These are phyloP conservation scores for Pyrenochaeta sp. DNA, from an alignment of 2,329 filamentous ascomycete genomes.

Conservation along the genomic window DNA sequence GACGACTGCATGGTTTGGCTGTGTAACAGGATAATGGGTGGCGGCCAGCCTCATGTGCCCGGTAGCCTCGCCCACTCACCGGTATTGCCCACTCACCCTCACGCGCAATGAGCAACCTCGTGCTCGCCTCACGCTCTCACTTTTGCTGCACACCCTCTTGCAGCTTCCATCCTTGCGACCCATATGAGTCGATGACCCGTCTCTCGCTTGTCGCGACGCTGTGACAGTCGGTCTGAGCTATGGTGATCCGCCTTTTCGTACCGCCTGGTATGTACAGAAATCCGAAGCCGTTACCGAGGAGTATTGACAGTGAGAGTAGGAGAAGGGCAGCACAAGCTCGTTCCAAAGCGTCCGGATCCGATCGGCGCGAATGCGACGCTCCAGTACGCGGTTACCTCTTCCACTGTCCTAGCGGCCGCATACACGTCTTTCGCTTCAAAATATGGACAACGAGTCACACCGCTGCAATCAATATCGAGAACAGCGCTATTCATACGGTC, in stretches of 20 bases:
- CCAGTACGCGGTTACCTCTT: conserved; percentile 34
- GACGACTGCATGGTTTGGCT: not conserved
- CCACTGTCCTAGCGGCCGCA: conserved; percentile 34
- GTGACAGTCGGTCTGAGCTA: conserved; percentile 7
- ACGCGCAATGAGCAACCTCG: conserved; percentile 14
- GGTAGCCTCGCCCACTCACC: conserved; percentile 17
- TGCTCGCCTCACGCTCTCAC: conserved; percentile 15
- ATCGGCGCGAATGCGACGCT: conserved; percentile 42
- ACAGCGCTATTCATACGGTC: conserved; percentile 33
- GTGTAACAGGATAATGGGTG: not conserved
- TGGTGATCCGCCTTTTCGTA: conserved; percentile 40
- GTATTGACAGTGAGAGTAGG: conserved; percentile 24
- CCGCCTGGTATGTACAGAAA: conserved; percentile 33
- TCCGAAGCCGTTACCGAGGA: not conserved
- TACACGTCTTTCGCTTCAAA: conserved; percentile 34
- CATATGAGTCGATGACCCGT: conserved; percentile 15
- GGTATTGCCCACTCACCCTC: conserved; percentile 13
- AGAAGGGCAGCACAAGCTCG: conserved; percentile 36
- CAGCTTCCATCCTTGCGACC: not conserved
- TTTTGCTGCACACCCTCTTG: conserved; percentile 9
- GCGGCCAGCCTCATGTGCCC: conserved; percentile 21
- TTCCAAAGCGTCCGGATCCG: conserved; percentile 34
- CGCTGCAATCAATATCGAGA: conserved; percentile 15
- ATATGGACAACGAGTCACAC: conserved; percentile 21
- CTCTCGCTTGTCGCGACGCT: not conserved